These are phyloP conservation scores for Lachancea thermotolerans DNA, from an alignment of 805 yeast genomes.

Conservation along the genomic window DNA sequence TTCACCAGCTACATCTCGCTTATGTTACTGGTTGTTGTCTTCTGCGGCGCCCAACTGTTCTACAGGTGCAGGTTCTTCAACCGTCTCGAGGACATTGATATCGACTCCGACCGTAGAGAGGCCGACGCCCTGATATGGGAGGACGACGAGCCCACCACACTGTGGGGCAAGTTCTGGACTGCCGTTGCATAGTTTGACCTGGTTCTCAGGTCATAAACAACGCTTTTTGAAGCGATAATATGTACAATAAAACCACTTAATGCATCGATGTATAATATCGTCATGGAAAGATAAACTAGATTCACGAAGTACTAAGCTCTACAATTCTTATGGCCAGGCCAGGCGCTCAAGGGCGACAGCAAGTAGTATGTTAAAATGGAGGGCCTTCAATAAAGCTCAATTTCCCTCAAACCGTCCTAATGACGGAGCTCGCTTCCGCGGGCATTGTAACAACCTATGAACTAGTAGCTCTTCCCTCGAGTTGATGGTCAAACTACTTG, in stretches of 20 bases:
- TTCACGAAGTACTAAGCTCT: too few species aligned
- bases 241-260: not conserved
- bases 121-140: conserved; percentile 51
- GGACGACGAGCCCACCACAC: conserved; percentile 41
- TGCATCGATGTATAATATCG: too few species aligned
- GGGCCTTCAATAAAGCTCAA: too few species aligned
- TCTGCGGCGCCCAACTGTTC: conserved; percentile 45
- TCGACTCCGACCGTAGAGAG: conserved; percentile 56
- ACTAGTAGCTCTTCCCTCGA: too few species aligned
- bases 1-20: conserved; percentile 61
- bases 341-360: too few species aligned
- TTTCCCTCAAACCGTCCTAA: too few species aligned
- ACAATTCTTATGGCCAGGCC: too few species aligned
- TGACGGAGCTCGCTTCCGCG: too few species aligned
- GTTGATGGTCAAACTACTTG: too few species aligned
- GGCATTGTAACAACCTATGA: too few species aligned
- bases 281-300: too few species aligned
- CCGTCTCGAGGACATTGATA: conserved; percentile 53
- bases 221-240: not conserved
- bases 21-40: conserved; percentile 45
- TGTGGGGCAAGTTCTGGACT: conserved; percentile 52
- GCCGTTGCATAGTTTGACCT: conserved; percentile 18
- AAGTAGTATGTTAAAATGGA: too few species aligned
- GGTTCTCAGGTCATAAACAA: not conserved
- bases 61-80: conserved; percentile 42